Percentiles rank a stretch among this genome's conserved stretches.
Evolutionary conservation across 352 stramenopile species (phyloP).

Genomic region (Pythium coloratum): DNA sequence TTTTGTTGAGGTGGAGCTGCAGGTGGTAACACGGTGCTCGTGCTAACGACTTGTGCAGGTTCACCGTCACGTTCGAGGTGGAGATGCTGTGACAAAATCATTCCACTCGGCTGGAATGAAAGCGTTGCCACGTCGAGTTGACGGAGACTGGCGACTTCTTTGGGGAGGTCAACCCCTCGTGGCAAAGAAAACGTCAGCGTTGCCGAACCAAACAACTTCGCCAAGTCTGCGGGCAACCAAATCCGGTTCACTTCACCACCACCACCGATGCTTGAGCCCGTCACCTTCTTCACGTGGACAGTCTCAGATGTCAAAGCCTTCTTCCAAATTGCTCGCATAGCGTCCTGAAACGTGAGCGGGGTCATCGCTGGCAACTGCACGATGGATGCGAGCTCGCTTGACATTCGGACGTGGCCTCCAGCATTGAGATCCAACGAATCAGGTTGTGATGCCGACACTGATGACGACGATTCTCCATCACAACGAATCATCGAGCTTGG

Average conservation of each 20-base stretch:
- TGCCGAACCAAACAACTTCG: constrained; percentile 20
- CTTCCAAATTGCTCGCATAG: constrained; percentile 23
- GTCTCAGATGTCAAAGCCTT: constrained; percentile 3
- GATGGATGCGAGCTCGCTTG: constrained; percentile 5
- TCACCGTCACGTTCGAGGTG: background rate
- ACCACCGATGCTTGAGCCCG: background rate
- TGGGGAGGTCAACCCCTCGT: background rate
- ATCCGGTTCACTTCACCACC: constrained; percentile 18
- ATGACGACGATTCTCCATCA: background rate
- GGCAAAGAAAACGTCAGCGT: constrained; percentile 1
- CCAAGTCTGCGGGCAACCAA: constrained; percentile 18
- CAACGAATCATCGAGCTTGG: background rate
- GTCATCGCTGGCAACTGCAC: constrained; percentile 3
- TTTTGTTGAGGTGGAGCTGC: constrained; percentile 8
- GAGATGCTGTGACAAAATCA: constrained; percentile 35
- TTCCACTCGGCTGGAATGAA: constrained; percentile 26
- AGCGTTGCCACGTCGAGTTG: constrained; percentile 13
- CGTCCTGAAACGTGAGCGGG: constrained; percentile 11
- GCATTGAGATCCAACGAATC: background rate
- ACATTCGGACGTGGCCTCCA: constrained; percentile 6
- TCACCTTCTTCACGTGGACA: constrained; percentile 5
- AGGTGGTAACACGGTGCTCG: background rate
- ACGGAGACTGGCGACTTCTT: constrained; percentile 3
- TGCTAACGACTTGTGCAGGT: background rate
- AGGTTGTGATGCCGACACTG: background rate